These are phyloP conservation scores for Aspergillus ellipticus DNA, from an alignment of 495 filamentous ascomycete genomes.

Conservation along the genomic window DNA sequence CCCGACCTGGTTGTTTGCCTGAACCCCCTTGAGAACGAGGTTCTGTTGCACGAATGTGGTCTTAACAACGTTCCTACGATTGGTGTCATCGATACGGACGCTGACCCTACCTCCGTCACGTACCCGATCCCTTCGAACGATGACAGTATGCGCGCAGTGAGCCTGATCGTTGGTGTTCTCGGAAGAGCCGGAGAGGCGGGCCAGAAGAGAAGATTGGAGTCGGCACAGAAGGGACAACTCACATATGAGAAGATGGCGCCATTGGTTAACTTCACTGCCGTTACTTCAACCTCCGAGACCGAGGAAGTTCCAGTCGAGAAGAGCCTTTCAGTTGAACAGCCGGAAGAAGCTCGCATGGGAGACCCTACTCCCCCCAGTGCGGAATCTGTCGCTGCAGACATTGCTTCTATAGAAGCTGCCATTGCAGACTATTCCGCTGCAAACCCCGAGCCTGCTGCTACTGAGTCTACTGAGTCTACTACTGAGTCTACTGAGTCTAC, in stretches of 20 bases:
- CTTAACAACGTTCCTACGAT: slow-evolving; percentile 88
- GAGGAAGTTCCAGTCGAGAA: no score
- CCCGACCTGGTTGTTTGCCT: slow-evolving; percentile 91
- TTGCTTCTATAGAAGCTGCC: no score
- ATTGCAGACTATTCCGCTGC: background rate
- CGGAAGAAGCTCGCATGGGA: no score
- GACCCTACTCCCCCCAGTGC: no score
- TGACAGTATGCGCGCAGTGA: slow-evolving; percentile 79
- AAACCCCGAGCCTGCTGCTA: background rate
- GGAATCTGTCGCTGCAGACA: no score
- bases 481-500: slow-evolving; percentile 16
- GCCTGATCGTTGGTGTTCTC: slow-evolving; percentile 79
- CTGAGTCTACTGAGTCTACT: slow-evolving; percentile 16
- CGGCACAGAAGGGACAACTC: slow-evolving; percentile 56
- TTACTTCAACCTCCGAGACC: no score
- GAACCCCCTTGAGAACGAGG: slow-evolving; percentile 89
- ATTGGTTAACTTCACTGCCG: no score
- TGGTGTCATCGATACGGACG: slow-evolving; percentile 90
- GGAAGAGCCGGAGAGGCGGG: slow-evolving; percentile 81
- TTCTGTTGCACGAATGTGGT: slow-evolving; percentile 86
- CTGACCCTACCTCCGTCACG: slow-evolving; percentile 88
- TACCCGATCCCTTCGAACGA: slow-evolving; percentile 98
- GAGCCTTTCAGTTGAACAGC: no score
- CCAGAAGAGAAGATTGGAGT: slow-evolving; percentile 57
- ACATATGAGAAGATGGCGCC: slow-evolving; percentile 50